Evolutionary conservation across 2,329 filamentous ascomycete genomes (phyloP).

Genomic region (Chalaropsis ovoidea): DNA sequence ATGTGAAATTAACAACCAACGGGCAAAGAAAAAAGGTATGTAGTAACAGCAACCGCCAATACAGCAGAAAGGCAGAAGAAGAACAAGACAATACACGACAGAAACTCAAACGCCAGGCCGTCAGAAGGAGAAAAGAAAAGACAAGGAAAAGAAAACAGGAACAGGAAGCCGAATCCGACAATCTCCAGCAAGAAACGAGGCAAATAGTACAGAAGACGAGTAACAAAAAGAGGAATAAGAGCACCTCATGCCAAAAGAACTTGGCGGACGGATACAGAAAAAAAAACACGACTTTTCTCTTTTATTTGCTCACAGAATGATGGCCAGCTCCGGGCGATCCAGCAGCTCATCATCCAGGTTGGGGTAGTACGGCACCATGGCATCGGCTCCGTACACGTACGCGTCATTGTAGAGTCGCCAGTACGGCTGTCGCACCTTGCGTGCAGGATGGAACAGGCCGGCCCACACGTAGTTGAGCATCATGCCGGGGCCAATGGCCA

Average conservation of each 20-base stretch:
- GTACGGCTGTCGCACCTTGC: slow-evolving; percentile 89
- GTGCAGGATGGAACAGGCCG: slow-evolving; percentile 88
- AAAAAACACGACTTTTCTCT: slow-evolving; percentile 26
- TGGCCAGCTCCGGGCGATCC: slow-evolving; percentile 68
- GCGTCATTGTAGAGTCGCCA: slow-evolving; percentile 96
- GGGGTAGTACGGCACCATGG: slow-evolving; percentile 94
- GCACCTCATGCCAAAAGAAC: not conserved
- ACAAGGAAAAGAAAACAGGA: not conserved
- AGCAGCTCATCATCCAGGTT: slow-evolving; percentile 70
- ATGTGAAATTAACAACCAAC: not conserved
- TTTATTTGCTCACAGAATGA: slow-evolving; percentile 54
- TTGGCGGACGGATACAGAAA: not conserved
- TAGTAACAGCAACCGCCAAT: slow-evolving; percentile 1
- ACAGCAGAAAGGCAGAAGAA: slow-evolving; percentile 3
- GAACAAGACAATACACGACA: slow-evolving; percentile 3
- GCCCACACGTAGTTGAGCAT: slow-evolving; percentile 99
- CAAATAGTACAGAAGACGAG: not conserved
- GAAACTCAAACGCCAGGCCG: slow-evolving; percentile 16
- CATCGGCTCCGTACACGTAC: slow-evolving; percentile 85
- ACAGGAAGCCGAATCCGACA: not conserved
- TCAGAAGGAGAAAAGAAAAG: not conserved
- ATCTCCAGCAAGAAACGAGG: slow-evolving; percentile 3
- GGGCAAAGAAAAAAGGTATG: slow-evolving; percentile 8
- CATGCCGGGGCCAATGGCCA: slow-evolving; percentile 82
- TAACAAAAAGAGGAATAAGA: not conserved